Conservation (phyloP, 768 basidiomycete genomes). For the Boletus coccyginus region DNA sequence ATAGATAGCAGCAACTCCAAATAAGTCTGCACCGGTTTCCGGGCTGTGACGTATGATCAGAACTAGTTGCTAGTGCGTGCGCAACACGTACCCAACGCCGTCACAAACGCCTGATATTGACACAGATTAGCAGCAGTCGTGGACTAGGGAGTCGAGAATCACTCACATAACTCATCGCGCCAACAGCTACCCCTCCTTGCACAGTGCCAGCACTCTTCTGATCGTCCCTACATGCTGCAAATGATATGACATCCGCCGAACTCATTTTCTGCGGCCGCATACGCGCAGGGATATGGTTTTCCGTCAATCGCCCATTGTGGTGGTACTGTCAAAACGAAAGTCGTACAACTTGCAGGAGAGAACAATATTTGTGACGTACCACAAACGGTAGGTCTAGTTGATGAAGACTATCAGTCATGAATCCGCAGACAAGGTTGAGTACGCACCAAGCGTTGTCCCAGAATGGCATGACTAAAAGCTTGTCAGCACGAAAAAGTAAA, state of each 20-base stretch:
- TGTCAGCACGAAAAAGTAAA: neutral
- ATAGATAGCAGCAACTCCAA: conserved; percentile 57
- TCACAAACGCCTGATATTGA: conserved; percentile 56
- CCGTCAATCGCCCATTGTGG: conserved; percentile 54
- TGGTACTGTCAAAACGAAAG: conserved; percentile 43
- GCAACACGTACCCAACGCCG: conserved; percentile 39
- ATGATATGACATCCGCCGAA: conserved; percentile 79
- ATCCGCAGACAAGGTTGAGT: neutral
- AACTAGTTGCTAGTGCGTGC: neutral
- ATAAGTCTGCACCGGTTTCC: conserved; percentile 61
- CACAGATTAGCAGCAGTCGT: neutral
- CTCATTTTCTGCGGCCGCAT: conserved; percentile 46
- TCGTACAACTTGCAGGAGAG: neutral
- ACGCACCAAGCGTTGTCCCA: conserved; percentile 44
- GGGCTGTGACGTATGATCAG: conserved; percentile 25
- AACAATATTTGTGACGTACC: conserved; percentile 10
- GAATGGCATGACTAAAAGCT: conserved; percentile 44
- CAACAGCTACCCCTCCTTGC: conserved; percentile 60
- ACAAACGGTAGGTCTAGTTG: conserved; percentile 27
- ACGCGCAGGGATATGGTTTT: conserved; percentile 36
- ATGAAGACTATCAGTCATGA: neutral
- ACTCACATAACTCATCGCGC: conserved; percentile 78
- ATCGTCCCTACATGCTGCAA: conserved; percentile 67
- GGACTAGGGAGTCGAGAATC: neutral
- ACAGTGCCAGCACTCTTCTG: conserved; percentile 75